A percentile compares a stretch with the other conserved stretches of the same genome.
Evolutionary conservation across 192 early-diverging fungal genomes (phyloP).

Genomic region (Hyaloraphidium curvatum): DNA sequence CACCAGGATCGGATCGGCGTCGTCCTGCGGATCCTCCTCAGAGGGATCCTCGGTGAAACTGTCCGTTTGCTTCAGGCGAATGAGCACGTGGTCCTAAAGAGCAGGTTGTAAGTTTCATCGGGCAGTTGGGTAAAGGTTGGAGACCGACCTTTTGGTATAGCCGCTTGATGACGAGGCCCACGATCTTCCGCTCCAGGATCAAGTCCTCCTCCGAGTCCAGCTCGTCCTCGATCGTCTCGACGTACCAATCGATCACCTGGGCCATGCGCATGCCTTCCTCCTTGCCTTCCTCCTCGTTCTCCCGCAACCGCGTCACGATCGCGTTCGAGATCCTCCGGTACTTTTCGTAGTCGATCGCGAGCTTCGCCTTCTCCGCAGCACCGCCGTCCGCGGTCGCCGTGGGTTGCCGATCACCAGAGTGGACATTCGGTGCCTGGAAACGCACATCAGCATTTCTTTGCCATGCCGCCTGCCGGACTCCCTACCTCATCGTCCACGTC

Average conservation of each 20-base stretch:
- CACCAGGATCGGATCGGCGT: constrained; percentile 20
- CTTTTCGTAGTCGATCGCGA: constrained; percentile 21
- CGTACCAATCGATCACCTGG: constrained; percentile 48
- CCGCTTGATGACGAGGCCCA: constrained; percentile 44
- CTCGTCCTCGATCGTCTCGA: constrained; percentile 40
- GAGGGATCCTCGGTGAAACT: constrained; percentile 7
- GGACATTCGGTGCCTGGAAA: background rate
- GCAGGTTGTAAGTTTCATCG: too few relatives aligned
- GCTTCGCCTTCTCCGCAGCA: constrained; percentile 6
- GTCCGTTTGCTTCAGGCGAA: constrained; percentile 9
- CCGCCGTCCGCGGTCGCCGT: background rate
- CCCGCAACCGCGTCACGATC: constrained; percentile 11
- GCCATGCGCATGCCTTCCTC: constrained; percentile 20
- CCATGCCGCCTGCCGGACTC: constrained; percentile 18
- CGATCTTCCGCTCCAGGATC: constrained; percentile 30
- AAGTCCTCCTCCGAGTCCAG: constrained; percentile 42
- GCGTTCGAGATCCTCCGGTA: constrained; percentile 24
- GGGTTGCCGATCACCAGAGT: too few relatives aligned
- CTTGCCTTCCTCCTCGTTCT: constrained; percentile 5
- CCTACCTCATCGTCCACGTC: constrained; percentile 2
- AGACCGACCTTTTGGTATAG: constrained; percentile 37
- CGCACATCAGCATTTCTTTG: background rate
- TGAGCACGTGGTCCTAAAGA: background rate
- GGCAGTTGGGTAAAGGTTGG: background rate
- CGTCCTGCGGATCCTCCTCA: constrained; percentile 2